phyloP scores from a whole-genome alignment of 1,139 yeast species.

The Kodamaea sp. region DNA sequence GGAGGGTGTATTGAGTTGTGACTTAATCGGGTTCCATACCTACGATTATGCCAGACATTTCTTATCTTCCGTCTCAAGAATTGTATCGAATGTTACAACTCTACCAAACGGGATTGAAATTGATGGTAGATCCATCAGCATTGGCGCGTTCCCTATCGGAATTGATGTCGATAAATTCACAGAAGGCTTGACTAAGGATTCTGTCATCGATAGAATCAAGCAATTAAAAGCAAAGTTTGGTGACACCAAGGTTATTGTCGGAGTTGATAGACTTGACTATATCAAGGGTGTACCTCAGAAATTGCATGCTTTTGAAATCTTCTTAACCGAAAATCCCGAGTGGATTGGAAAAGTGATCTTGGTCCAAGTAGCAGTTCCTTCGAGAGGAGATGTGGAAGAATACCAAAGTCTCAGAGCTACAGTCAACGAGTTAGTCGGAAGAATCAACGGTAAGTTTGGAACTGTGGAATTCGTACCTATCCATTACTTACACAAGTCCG shows the following conservation, averaged over 20 bases:
- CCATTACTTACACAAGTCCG: constrained; percentile 91
- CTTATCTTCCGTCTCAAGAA: constrained; percentile 85
- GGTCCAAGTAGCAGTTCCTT: constrained; percentile 97
- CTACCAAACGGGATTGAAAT: constrained; percentile 89
- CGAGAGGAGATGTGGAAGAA: constrained; percentile 97
- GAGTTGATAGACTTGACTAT: constrained; percentile 93
- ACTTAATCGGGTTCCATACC: constrained; percentile 97
- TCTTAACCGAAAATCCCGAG: constrained; percentile 89
- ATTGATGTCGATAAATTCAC: constrained; percentile 91
- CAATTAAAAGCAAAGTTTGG: constrained; percentile 64
- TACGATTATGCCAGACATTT: constrained; percentile 99
- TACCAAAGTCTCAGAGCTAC: constrained; percentile 91
- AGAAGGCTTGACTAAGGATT: constrained; percentile 67
- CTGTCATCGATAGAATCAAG: constrained; percentile 65
- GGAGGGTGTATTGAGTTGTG: constrained; percentile 90
- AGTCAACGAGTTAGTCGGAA: constrained; percentile 93
- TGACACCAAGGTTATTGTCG: constrained; percentile 83
- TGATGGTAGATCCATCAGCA: constrained; percentile 73
- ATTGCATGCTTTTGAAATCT: constrained; percentile 91
- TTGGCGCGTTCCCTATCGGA: constrained; percentile 98
- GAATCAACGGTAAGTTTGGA: constrained; percentile 95
- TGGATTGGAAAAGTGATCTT: constrained; percentile 97
- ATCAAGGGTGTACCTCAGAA: constrained; percentile 98
- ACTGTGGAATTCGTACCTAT: constrained; percentile 97
- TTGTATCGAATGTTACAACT: constrained; percentile 72